phyloP scores from a whole-genome alignment of 345 rosid species.

The Gynandropsis gynandra region DNA sequence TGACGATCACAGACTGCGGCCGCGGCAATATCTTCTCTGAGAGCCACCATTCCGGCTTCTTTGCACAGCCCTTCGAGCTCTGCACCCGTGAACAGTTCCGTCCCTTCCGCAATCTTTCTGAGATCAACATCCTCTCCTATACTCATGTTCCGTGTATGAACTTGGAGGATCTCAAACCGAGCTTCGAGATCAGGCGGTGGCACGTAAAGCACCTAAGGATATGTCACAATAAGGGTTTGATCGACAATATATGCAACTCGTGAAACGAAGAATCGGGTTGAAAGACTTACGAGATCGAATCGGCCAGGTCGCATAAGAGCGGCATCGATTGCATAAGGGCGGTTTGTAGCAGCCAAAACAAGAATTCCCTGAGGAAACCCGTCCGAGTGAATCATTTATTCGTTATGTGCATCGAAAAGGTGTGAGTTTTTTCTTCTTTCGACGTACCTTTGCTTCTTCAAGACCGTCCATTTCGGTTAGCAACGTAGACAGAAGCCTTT shows the following conservation, averaged over 20 bases:
- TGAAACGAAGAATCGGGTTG: neutral
- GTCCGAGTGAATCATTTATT: neutral
- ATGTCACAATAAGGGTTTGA: constrained; percentile 4
- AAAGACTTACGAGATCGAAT: constrained; percentile 57
- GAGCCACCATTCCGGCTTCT: constrained; percentile 78
- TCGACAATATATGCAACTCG: neutral
- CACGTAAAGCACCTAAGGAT: constrained; percentile 60
- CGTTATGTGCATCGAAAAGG: neutral
- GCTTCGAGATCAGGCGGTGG: constrained; percentile 79
- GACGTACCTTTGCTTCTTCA: constrained; percentile 69
- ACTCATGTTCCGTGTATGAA: constrained; percentile 77
- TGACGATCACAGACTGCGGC: constrained; percentile 49
- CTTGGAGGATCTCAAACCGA: constrained; percentile 61
- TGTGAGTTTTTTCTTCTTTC: neutral
- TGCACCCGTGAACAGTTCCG: constrained; percentile 82
- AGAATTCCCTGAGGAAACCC: constrained; percentile 60
- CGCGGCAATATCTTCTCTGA: constrained; percentile 73
- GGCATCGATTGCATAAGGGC: constrained; percentile 83
- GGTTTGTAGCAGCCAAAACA: constrained; percentile 88
- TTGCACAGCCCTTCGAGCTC: constrained; percentile 78
- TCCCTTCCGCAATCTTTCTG: constrained; percentile 57
- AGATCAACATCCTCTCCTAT: constrained; percentile 62
- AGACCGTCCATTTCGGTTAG: constrained; percentile 98
- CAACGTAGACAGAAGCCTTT: constrained; percentile 84
- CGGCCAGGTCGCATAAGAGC: constrained; percentile 98